Percentiles rank a stretch among this genome's conserved stretches.
phyloP scores from a whole-genome alignment of 208 protist genomes.

The Leishmania major region DNA sequence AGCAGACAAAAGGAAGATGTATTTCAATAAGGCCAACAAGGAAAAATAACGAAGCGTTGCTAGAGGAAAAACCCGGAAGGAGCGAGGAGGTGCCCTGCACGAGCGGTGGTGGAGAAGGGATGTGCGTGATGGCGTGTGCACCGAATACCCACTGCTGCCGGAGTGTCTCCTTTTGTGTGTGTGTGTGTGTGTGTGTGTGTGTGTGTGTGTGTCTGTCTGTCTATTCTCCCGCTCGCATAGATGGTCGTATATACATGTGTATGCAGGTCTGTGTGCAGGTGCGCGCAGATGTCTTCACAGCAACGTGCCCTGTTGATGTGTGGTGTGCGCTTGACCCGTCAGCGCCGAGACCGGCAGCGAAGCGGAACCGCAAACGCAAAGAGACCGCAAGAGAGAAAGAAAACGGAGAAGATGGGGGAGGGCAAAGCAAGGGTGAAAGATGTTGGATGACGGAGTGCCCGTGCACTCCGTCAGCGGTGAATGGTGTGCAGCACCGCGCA shows the following conservation, averaged over 20 bases:
- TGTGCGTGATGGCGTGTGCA: not conserved
- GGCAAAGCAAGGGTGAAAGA: too few species aligned
- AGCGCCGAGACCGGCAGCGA: too few species aligned
- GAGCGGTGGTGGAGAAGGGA: not conserved
- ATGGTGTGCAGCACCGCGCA: too few species aligned
- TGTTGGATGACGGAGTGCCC: too few species aligned
- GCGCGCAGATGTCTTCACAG: too few species aligned
- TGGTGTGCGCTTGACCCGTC: too few species aligned
- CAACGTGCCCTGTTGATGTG: too few species aligned
- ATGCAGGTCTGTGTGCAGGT: not conserved
- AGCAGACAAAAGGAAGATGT: not conserved
- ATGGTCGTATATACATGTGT: not conserved
- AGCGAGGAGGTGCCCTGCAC: too few species aligned
- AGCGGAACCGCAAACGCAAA: not conserved
- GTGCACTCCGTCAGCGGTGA: too few species aligned
- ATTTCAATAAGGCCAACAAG: not conserved
- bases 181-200: not conserved
- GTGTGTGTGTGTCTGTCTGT: not conserved
- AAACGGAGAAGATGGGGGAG: not conserved
- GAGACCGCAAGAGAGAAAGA: not conserved
- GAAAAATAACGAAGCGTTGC: not conserved
- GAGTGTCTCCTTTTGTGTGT: not conserved
- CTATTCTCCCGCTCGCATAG: not conserved
- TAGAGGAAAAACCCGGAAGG: not conserved
- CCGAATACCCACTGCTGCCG: not conserved